A percentile compares a stretch with the other conserved stretches of the same genome.
These are phyloP conservation scores for Neurospora sublineolata DNA, from an alignment of 495 filamentous ascomycete genomes.

Conservation along the genomic window DNA sequence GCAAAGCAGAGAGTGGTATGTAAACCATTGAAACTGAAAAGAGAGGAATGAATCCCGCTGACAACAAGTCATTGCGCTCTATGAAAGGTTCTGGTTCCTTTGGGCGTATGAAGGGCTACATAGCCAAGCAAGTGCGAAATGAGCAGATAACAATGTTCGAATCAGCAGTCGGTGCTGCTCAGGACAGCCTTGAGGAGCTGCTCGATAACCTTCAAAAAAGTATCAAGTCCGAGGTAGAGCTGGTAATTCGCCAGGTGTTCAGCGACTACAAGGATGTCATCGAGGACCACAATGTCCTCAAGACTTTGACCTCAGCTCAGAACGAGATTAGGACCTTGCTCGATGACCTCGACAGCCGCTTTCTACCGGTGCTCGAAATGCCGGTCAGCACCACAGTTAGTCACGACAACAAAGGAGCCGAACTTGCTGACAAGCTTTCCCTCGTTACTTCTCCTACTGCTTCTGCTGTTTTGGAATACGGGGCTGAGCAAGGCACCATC, in stretches of 20 bases:
- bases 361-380: neutral
- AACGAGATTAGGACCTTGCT: conserved; percentile 1
- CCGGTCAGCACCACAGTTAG: neutral
- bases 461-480: neutral
- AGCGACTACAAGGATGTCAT: conserved; percentile 34
- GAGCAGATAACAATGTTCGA: conserved; percentile 35
- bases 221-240: neutral
- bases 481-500: neutral
- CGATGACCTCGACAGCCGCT: conserved; percentile 1
- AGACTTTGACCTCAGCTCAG: neutral
- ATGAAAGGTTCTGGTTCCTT: conserved; percentile 31
- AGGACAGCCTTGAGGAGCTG: conserved; percentile 21
- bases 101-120: conserved; percentile 37
- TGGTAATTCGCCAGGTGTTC: neutral
- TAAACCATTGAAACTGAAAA: neutral
- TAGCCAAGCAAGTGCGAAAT: conserved; percentile 31
- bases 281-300: conserved; percentile 8
- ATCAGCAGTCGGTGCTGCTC: conserved; percentile 24
- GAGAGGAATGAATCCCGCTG: neutral
- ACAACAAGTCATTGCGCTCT: neutral
- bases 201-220: conserved; percentile 15
- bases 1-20: conserved; percentile 33
- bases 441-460: neutral
- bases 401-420: neutral
- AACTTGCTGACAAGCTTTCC: neutral